phyloP scores from a whole-genome alignment of 129 eudicot genomes.

The Calendula officinalis region DNA sequence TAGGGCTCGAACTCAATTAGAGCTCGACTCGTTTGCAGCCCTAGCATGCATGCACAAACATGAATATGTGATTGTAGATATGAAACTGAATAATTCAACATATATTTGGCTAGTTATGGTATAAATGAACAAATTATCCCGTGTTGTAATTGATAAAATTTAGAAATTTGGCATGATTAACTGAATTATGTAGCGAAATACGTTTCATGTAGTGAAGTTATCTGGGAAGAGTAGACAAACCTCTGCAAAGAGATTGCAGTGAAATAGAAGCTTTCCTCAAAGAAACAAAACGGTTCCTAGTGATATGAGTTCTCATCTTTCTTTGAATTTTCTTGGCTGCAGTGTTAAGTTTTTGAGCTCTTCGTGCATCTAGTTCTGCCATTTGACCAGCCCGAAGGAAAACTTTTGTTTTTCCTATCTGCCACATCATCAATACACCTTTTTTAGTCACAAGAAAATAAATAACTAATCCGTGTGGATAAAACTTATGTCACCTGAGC shows the following conservation, averaged over 20 bases:
- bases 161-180: neutral
- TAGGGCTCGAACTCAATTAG: too few relatives aligned
- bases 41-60: conserved; percentile 19
- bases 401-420: conserved; percentile 92
- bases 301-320: conserved; percentile 70
- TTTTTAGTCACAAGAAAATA: conserved; percentile 13
- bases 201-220: conserved; percentile 10
- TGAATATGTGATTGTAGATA: conserved; percentile 11
- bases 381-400: conserved; percentile 97
- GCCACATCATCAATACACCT: conserved; percentile 36
- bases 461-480: neutral
- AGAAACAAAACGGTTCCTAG: conserved; percentile 66
- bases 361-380: conserved; percentile 88
- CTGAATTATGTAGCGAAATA: conserved; percentile 2
- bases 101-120: too few relatives aligned
- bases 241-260: conserved; percentile 74
- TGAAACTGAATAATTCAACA: neutral
- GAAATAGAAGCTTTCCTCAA: conserved; percentile 65
- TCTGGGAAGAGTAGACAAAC: conserved; percentile 39
- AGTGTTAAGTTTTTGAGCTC: conserved; percentile 79
- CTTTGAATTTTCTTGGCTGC: conserved; percentile 91
- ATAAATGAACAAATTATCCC: too few relatives aligned
- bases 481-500: conserved; percentile 61
- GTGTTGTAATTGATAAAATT: neutral
- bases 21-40: neutral